Base-by-base conservation (phyloP, 1,139 yeast genomes). In the Taphrina deformans region DNA sequence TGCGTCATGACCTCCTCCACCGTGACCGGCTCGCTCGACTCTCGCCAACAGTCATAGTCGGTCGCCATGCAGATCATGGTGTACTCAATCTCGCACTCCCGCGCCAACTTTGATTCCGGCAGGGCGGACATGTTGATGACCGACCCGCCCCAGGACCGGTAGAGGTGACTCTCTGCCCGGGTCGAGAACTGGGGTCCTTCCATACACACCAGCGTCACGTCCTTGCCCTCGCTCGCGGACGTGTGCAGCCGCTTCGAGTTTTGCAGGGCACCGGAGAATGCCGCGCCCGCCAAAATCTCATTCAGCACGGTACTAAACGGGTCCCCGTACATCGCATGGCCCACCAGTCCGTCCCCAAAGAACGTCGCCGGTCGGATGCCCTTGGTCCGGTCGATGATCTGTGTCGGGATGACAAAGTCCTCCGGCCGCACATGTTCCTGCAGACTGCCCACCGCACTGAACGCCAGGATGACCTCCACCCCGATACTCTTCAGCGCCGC, bases 11-110 rank as follows among this genome's bases (percentile, higher is more conserved):
- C 97, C 5, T 96, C 88, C 77, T 92, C 97, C 18, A 95, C 98
- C 12, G 98, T 92, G 55, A 93, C 99, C 1, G 98, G 95, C 72
- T 92, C 98, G 74, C 87, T 97, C 66, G 83, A 85, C 72, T 88
- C 96, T 74, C 91, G 88, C 99, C 99, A 93, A 24, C 99, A 96
- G 75, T 93, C 99, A 77, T 95, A 93, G 77, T 95, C 99, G 18
- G 99, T 93, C 1, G 96, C 88, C 99, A 93, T 95, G 79, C 99
- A 93, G 69, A 93, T 84, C 97, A 93, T 93, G 77, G 92, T 98
- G 78, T 95, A 93, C 40, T 96, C 83, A 70, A 93, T 87, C 77
- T 93, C 99, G 40, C 98, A 97, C 78, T 93, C 99, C 74, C 96
- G 85, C 10, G 99, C 99, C 71, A 93, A 82, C 77, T 93, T 95